Conservation (phyloP, 2,329 filamentous ascomycete species). For the Penicillium aurantiogriseum region DNA sequence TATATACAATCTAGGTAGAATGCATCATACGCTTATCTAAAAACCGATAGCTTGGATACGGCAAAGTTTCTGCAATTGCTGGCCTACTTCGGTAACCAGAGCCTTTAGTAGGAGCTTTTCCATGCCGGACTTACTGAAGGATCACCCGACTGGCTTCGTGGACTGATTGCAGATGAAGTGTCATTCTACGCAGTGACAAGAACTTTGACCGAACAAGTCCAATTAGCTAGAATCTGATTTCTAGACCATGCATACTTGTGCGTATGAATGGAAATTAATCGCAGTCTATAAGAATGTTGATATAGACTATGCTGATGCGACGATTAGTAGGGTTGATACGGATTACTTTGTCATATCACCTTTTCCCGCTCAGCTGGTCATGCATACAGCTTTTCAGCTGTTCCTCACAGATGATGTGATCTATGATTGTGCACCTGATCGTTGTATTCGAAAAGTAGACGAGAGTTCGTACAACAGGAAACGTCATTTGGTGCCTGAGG, state of each 20-base stretch:
- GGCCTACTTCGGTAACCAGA: not conserved
- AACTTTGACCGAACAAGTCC: not conserved
- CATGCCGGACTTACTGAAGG: not conserved
- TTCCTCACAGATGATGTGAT: not conserved
- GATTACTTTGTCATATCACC: not conserved
- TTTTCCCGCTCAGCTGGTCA: not conserved
- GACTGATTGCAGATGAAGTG: not conserved
- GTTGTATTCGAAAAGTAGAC: not conserved
- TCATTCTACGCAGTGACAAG: not conserved
- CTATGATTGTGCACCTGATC: not conserved
- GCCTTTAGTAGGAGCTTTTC: constrained; percentile 4
- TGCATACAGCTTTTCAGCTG: not conserved
- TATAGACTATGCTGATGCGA: not conserved
- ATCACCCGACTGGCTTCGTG: constrained; percentile 4
- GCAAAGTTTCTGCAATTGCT: not conserved
- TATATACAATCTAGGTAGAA: not conserved
- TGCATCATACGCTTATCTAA: not conserved
- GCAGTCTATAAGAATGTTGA: constrained; percentile 4
- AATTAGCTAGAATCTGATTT: not conserved
- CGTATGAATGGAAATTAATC: constrained; percentile 5
- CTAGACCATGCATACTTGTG: constrained; percentile 9
- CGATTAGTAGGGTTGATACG: not conserved
- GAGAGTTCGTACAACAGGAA: not conserved
- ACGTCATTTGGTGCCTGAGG: constrained; percentile 1
- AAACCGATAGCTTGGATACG: not conserved